These are phyloP conservation scores for Tanacetum coccineum DNA, from an alignment of 129 eudicot genomes.

Conservation along the genomic window DNA sequence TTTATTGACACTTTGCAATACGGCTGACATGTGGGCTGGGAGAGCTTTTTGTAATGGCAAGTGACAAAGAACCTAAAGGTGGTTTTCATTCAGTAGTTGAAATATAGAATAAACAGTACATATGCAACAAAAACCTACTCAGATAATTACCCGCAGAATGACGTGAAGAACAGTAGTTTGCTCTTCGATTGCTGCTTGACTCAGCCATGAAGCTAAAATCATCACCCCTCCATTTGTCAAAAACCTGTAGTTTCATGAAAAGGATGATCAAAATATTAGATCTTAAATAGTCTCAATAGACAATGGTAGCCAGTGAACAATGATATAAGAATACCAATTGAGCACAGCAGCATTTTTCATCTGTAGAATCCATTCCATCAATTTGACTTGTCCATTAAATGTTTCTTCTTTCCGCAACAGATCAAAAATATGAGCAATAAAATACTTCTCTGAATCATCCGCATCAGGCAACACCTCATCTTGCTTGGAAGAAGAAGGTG, in stretches of 20 bases:
- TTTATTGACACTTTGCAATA: slow-evolving; percentile 80
- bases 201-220: slow-evolving; percentile 94
- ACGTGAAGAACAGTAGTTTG: slow-evolving; percentile 81
- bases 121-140: slow-evolving; percentile 7
- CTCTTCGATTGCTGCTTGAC: slow-evolving; percentile 89
- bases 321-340: slow-evolving; percentile 47
- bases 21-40: slow-evolving; percentile 90
- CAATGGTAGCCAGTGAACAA: background rate
- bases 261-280: background rate
- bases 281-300: background rate
- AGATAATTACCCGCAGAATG: slow-evolving; percentile 55
- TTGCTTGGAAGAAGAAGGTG: slow-evolving; percentile 59
- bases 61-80: slow-evolving; percentile 69
- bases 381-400: slow-evolving; percentile 82
- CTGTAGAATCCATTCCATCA: slow-evolving; percentile 89
- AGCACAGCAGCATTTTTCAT: slow-evolving; percentile 61
- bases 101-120: slow-evolving; percentile 8
- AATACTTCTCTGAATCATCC: slow-evolving; percentile 54
- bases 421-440: slow-evolving; percentile 59
- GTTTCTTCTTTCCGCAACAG: slow-evolving; percentile 80
- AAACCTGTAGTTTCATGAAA: slow-evolving; percentile 52
- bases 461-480: slow-evolving; percentile 54
- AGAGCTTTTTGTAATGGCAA: slow-evolving; percentile 79
- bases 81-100: slow-evolving; percentile 15
- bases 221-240: slow-evolving; percentile 81